Evolutionary conservation across 192 early-diverging fungal genomes (phyloP), one percentile per base, ranked within the genome.

Genomic region (Coemansia sp.): DNA sequence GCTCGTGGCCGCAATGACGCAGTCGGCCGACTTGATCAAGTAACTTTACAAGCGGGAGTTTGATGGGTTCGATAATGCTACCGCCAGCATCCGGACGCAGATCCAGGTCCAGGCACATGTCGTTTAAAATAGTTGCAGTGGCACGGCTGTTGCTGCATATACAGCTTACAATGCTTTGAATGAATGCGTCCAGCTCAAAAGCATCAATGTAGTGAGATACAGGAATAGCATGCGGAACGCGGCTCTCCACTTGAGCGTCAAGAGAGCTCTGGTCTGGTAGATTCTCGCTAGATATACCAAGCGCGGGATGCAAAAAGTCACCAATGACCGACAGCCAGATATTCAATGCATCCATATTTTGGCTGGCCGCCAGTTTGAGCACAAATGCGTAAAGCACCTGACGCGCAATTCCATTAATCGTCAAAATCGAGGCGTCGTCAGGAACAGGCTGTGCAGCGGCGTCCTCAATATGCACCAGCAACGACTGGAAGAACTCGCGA

Each of bases 101-200:
- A 10, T 15, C 11, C 9, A 41, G 39, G 22, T 60, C 65, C 60
- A 60, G 39, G 1, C 38, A 49, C 8, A 64, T 37, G 12, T 56
- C 65, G 60, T 73, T 72, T 51, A 79, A 59, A 14, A 73, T 45
- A 8, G 66, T 67, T 1, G 66, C 39, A 9, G 51, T 29, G 41
- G 65, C 52, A 6, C 41, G 48, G 32, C 39, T 61, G 14, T 24
- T 74, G 3, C 50, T 55, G 21, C 51, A 61, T 38, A 68, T 52
- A 22, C 52, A 57, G n/a, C 56, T 39, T 5, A 72, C 60, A 52
- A 80, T 57, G 62, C 72, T 70, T 24, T 65, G 67, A 3, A 75
- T 58, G 51, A 80, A 80, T 12, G 77, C 67, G 47, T 80, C 77
- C 0, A 64, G 10, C 27, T 80, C 77, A 65, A 73, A 72, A 6